Base-by-base conservation (phyloP, 352 stramenopile species). In the Pythium phragmiticola region DNA sequence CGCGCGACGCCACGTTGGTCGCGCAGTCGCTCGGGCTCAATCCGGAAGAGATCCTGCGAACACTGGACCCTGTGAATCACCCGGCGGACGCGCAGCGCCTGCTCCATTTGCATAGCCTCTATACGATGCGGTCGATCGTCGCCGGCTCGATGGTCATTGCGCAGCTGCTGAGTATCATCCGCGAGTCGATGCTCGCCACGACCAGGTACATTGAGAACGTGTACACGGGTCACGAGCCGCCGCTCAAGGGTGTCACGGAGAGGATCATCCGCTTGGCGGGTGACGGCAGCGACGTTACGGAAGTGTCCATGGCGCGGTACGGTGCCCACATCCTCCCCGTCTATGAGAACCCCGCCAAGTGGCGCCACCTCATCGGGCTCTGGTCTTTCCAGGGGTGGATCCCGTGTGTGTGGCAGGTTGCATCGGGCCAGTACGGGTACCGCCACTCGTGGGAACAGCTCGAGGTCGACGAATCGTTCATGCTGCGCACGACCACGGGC, bases 221-320 rank as follows among this genome's bases (percentile, higher is more conserved):
- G 13, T 85, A 73, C 51, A 70, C 61, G 3, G 80, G 80, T 13
- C 69, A 73, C 0, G 80, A 86, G 47, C 77, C 80, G 7, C 77
- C 78, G 3, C 64, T 89, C 6, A 66, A 70, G 7, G 80, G 80
- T 9, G 68, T 89, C n/a, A 56, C 76, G 16, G 80, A 89, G 59
- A 74, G 80, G 37, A 80, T 89, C 51, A 82, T 89, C 39, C 76
- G 80, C 23, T 76, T 89, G 36, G 75, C 77, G 7, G 80, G 80
- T 0, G 67, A 78, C 42, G 73, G 72, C 5, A 89, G 76, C 23
- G 78, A 87, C 42, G 78, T 84, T n/a, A 87, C 80, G 0, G 80
- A 89, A 47, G 77, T 89, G 28, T 89, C 80, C 0, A 89, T 89
- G 80, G 70, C 62, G 14, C 65, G 80, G 4, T 89, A 89, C 57